phyloP scores from a whole-genome alignment of 768 basidiomycete genomes.

The Termitomyces sp. region DNA sequence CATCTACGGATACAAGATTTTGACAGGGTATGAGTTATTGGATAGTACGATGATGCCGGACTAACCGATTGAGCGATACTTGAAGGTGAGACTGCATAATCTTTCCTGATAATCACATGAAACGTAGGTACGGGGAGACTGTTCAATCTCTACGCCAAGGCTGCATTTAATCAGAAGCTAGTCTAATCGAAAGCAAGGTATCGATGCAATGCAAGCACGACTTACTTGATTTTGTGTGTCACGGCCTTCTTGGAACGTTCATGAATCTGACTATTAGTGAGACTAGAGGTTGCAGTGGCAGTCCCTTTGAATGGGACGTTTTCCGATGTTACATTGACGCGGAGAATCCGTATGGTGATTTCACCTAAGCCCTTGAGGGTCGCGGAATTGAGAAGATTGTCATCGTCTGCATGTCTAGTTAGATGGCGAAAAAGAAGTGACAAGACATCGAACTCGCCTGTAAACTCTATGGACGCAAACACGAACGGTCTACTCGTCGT shows the following conservation, averaged over 20 bases:
- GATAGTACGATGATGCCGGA: background rate
- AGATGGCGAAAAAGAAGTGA: background rate
- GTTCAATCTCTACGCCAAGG: background rate
- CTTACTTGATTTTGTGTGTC: conserved; percentile 3
- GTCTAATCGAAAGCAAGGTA: background rate
- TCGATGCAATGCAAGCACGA: background rate
- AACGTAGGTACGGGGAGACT: background rate
- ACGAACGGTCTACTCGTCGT: background rate
- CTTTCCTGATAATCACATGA: background rate
- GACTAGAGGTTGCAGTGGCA: background rate
- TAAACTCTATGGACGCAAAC: conserved; percentile 5
- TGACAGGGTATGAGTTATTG: background rate
- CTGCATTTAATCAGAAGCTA: background rate
- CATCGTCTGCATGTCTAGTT: conserved; percentile 2
- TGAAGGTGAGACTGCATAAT: conserved; percentile 3
- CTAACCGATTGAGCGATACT: conserved; percentile 17
- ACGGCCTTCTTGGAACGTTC: conserved; percentile 7
- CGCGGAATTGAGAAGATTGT: background rate
- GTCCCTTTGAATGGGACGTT: background rate
- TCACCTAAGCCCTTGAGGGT: background rate
- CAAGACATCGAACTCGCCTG: background rate
- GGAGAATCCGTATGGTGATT: background rate
- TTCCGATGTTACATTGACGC: background rate
- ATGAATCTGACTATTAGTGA: background rate
- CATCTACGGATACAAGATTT: background rate